Base-by-base conservation (phyloP, 169 alveolate species). In the Plasmodium inui region DNA sequence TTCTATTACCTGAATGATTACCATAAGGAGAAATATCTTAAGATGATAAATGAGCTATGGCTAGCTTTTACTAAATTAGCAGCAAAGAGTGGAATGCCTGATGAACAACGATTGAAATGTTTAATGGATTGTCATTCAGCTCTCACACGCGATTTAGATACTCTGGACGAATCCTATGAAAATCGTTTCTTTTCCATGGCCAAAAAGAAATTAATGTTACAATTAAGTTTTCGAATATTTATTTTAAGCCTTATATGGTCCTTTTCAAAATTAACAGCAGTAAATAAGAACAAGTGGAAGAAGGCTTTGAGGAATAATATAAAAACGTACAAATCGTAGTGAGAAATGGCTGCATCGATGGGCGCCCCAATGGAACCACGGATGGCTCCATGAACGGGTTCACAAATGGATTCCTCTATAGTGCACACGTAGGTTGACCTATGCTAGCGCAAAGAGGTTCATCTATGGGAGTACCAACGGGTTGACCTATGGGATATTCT, bases 171-270 rank as follows among this genome's bases (percentile, higher is more conserved):
- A 67, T 19, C 76, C 0, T 67, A 26, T 22, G 41, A 67, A 28
- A 67, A 67, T 67, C 76, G 76, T 26, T 67, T 67, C 32, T 67
- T 67, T 22, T 67, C 76, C 76, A 67, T 67, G 76, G 76, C 37
- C 37, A 19, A 67, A 0, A 28, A 26, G 22, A 67, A 67, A 67
- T 67, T 28, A 17, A 26, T 67, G 39, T 22, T 67, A 8, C 76
- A 67, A 26, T 4, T 67, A 67, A 67, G 19, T 67, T 67, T 67
- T 41, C 12, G 76, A 28, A 26, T 67, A 0, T 67, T 67, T n/a
- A 6, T 67, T 8, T 67, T 41, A 5, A 67, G n/a, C 10, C 22
- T 22, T 17, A 22, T 67, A 3, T 26, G 76, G 37, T 67, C 76
- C 1, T n/a, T 6, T 67, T 17, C 1, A 1, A 67, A 67, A 67